Base-by-base conservation (phyloP, 1,284 basidiomycete species). In the Xerocomus minutiporus region DNA sequence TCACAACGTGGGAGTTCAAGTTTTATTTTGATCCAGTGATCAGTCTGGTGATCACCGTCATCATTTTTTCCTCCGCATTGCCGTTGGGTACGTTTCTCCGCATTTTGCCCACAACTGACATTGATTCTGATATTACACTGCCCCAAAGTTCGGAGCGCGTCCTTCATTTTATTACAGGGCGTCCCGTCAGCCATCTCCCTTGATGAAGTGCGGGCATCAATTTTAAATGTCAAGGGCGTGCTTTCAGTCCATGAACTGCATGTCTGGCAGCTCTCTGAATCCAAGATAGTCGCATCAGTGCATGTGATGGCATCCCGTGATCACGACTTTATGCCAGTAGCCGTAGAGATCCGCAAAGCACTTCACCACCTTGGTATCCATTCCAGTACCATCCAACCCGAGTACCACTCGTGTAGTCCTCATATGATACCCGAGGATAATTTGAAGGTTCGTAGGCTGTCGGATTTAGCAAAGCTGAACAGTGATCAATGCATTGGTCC, bases 101-200 rank as follows among this genome's bases (percentile, higher is more conserved):
- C 50, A 32, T 49, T 47, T 43, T 15, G 44, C 31, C 45, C 20
- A 20, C 42, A 23, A 15, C 42, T 44, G 65, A 31, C 46, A 43
- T 38, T 31, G 55, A 60, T 34, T 59, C 52, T 55, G 42, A 53
- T 47, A 48, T 50, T 56, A 47, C 34, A 39, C 13, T 32, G 42
- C 46, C 34, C 50, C 49, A 49, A 46, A 88, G 95, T 97, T 60
- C 89, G 87, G 70, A 94, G 92, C 59, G 91, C 96, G 4, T 94
- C 94, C 11, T 95, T 93, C 73, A 98, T 99, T 66, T 77, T 99
- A n/a, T 77, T 99, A 7, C 97, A 99, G 72, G 96, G 91, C 41
- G 96, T 98, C 2, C 97, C 97, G 0, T 77, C 88, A 0, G 88
- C 87, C 9, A 82, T 99, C 15, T 93, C 93, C 4, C 79, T 99